Evolutionary conservation across 139 green algal genomes (phyloP), one percentile per base, ranked within the genome.

Genomic region (Tetradesmus obliquus): DNA sequence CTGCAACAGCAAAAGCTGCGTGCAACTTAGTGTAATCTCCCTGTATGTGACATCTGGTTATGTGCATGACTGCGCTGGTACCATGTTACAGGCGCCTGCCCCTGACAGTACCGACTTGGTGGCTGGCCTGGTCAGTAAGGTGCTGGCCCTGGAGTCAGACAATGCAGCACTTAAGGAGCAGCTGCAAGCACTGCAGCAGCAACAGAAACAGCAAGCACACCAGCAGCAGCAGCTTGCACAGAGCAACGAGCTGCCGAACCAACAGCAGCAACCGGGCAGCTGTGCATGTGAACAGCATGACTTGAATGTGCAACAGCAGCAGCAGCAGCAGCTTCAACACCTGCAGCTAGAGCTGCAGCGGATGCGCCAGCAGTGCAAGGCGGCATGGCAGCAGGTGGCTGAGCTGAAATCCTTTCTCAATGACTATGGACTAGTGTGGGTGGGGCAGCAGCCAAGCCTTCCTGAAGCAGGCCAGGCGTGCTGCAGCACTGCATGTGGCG

Each of bases 371-470:
- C 88, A 91, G 76, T 86, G 72, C 76, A 85, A 58, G 76, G 9
- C 74, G 60, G 88, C 88, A 4, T 91, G 88, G 87, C 55, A 86
- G 55, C 92, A 94, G 74, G 84, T 94, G 1, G 87, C 92, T 62
- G 94, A 96, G 22, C 93, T 96, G 62, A 96, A 96, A 90, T 17
- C 3, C 13, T 96, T 96, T 88, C 88, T 96, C 54, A 94, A 95
- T 7, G 95, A 96, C 53, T 96, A 96, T 76, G 95, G 95, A 19
- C 92, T 96, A 84, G 85, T 95, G 22, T 96, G 95, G 95, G 92
- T 96, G 32, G 95, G 95, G 2, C 92, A 79, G 17, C 55, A 3
- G 55, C 79, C 58, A 4, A 54, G 12, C 24, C 62, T 19, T 10
- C 55, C 82, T 54, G 54, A 58, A 87, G 12, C 55, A 71, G 55